phyloP scores from a whole-genome alignment of 345 rosid genomes.

The Brassica cretica region DNA sequence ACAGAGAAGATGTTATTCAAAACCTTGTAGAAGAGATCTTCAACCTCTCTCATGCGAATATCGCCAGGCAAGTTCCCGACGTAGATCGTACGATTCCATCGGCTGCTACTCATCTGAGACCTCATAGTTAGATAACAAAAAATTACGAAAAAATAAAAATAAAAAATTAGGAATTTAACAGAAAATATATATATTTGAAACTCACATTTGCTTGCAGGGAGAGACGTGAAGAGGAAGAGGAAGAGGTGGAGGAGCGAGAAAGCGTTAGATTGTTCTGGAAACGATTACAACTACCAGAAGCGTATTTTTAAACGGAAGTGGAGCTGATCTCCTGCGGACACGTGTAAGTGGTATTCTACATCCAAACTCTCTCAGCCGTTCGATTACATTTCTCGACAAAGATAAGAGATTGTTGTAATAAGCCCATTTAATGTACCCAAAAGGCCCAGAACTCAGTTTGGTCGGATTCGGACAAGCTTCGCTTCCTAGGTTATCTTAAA shows the following conservation, averaged over 20 bases:
- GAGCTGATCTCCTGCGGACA: not conserved
- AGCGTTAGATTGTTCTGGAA: slow-evolving; percentile 36
- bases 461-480: not conserved
- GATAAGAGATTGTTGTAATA: not conserved
- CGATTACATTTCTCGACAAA: not conserved
- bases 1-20: not conserved
- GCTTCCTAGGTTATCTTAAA: slow-evolving; percentile 22
- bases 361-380: not conserved
- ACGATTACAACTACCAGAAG: slow-evolving; percentile 1
- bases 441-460: not conserved
- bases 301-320: not conserved
- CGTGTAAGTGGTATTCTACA: slow-evolving; percentile 13
- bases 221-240: not conserved
- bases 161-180: not conserved
- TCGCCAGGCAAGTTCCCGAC: slow-evolving; percentile 98
- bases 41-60: slow-evolving; percentile 79
- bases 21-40: slow-evolving; percentile 92
- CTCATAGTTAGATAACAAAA: not conserved
- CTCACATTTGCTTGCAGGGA: slow-evolving; percentile 18
- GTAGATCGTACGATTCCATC: slow-evolving; percentile 81
- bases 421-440: not conserved
- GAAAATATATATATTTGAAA: not conserved
- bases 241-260: not conserved
- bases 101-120: slow-evolving; percentile 68
- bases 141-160: not conserved